Evolutionary conservation across 1,139 yeast species (phyloP).

Genomic region (Geotrichum restrictum): DNA sequence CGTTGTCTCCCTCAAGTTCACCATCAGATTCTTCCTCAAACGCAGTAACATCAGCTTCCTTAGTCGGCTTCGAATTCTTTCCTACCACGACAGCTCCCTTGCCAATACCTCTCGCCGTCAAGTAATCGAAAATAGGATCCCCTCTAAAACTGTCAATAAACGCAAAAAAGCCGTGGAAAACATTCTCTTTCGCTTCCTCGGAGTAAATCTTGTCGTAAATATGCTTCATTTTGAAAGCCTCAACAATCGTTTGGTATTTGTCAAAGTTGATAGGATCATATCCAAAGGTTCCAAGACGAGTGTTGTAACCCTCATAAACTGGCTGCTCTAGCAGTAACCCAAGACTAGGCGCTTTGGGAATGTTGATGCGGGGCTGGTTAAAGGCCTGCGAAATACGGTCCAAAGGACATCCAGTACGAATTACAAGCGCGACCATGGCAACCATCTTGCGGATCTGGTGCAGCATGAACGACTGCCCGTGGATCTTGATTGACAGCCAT

Average conservation of each 20-base stretch:
- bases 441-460: slow-evolving; percentile 98
- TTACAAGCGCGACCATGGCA: slow-evolving; percentile 84
- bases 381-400: slow-evolving; percentile 76
- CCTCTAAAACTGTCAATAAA: slow-evolving; percentile 74
- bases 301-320: slow-evolving; percentile 81
- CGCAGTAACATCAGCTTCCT: slow-evolving; percentile 21
- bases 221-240: slow-evolving; percentile 77
- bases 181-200: slow-evolving; percentile 83
- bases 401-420: slow-evolving; percentile 81
- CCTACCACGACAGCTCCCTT: slow-evolving; percentile 25
- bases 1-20: slow-evolving; percentile 33
- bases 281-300: slow-evolving; percentile 68
- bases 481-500: slow-evolving; percentile 94
- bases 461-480: slow-evolving; percentile 97
- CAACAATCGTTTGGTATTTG: slow-evolving; percentile 66
- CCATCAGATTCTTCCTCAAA: slow-evolving; percentile 33
- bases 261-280: slow-evolving; percentile 70
- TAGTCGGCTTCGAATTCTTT: slow-evolving; percentile 26
- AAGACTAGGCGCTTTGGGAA: slow-evolving; percentile 96
- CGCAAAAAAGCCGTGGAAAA: slow-evolving; percentile 82
- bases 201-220: slow-evolving; percentile 89
- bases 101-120: slow-evolving; percentile 60
- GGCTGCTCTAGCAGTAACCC: slow-evolving; percentile 90
- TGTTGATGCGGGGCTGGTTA: slow-evolving; percentile 67
- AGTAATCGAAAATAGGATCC: slow-evolving; percentile 65